phyloP scores from a whole-genome alignment of 495 filamentous ascomycete species.

The Aspergillus avenaceus region DNA sequence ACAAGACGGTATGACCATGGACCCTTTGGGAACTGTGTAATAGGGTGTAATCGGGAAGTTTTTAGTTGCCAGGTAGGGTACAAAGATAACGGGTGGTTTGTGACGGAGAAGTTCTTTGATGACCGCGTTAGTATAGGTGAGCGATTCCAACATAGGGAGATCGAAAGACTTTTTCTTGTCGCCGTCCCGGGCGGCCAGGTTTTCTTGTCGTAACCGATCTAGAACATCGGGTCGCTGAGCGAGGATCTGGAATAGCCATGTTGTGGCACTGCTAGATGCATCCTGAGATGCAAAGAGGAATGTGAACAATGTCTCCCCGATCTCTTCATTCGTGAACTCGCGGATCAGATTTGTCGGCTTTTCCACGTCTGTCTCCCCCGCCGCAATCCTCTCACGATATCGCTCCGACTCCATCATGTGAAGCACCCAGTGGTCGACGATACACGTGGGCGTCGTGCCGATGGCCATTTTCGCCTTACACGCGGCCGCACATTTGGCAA shows the following conservation, averaged over 20 bases:
- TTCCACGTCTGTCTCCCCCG: constrained; percentile 60
- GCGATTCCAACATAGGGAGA: constrained; percentile 78
- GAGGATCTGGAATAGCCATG: constrained; percentile 87
- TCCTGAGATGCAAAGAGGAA: constrained; percentile 97
- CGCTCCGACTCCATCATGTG: constrained; percentile 74
- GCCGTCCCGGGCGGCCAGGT: constrained; percentile 66
- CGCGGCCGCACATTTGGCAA: constrained; percentile 81
- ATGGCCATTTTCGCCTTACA: constrained; percentile 82
- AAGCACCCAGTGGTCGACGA: constrained; percentile 85
- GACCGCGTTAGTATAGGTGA: constrained; percentile 83
- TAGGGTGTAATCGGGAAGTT: constrained; percentile 76
- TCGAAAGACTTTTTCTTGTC: constrained; percentile 61
- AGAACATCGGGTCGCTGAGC: constrained; percentile 87
- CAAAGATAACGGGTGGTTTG: constrained; percentile 90
- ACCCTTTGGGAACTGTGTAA: constrained; percentile 83
- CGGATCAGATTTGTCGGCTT: constrained; percentile 77
- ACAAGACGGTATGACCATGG: constrained; percentile 85
- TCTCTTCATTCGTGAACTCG: constrained; percentile 83
- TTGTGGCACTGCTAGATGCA: constrained; percentile 82
- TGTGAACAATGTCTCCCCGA: constrained; percentile 86
- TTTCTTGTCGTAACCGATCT: constrained; percentile 79
- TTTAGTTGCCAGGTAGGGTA: constrained; percentile 90
- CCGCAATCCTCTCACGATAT: constrained; percentile 61
- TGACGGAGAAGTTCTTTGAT: constrained; percentile 90
- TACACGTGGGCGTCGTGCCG: constrained; percentile 75